Conservation (phyloP, 306 rosid species). For the Casuarina cunninghamiana region DNA sequence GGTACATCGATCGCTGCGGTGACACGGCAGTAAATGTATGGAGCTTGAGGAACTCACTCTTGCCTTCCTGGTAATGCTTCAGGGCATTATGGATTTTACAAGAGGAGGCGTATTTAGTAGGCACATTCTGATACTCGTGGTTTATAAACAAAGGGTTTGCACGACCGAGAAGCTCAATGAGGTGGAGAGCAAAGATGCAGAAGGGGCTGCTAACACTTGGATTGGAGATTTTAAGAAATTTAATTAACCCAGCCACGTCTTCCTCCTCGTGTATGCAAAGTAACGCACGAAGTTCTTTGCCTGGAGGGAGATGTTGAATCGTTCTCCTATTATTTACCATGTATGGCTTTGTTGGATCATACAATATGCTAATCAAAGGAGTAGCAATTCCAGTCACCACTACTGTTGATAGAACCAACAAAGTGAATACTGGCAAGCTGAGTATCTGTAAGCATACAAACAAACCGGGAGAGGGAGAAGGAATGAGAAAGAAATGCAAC, state of each 20-base stretch:
- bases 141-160: constrained; percentile 58
- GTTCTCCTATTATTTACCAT: constrained; percentile 65
- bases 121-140: constrained; percentile 48
- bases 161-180: constrained; percentile 61
- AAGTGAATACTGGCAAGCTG: constrained; percentile 44
- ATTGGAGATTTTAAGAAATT: constrained; percentile 50
- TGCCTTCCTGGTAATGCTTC: constrained; percentile 22
- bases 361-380: constrained; percentile 56
- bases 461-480: background rate
- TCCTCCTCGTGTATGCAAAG: constrained; percentile 47
- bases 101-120: constrained; percentile 36
- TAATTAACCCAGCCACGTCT: constrained; percentile 36
- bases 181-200: constrained; percentile 43
- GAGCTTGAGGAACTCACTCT: constrained; percentile 32
- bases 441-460: constrained; percentile 42
- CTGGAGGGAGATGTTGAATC: constrained; percentile 62
- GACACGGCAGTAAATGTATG: constrained; percentile 50
- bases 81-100: constrained; percentile 42
- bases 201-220: constrained; percentile 44
- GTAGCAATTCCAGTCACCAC: constrained; percentile 35
- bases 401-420: constrained; percentile 52
- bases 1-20: constrained; percentile 61
- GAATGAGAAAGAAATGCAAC: background rate
- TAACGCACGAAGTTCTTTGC: constrained; percentile 39
- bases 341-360: constrained; percentile 87